Percentiles rank a stretch among this genome's conserved stretches.
These are phyloP conservation scores for Piromyces finnis DNA, from an alignment of 192 early-diverging fungal species.

Conservation along the genomic window DNA sequence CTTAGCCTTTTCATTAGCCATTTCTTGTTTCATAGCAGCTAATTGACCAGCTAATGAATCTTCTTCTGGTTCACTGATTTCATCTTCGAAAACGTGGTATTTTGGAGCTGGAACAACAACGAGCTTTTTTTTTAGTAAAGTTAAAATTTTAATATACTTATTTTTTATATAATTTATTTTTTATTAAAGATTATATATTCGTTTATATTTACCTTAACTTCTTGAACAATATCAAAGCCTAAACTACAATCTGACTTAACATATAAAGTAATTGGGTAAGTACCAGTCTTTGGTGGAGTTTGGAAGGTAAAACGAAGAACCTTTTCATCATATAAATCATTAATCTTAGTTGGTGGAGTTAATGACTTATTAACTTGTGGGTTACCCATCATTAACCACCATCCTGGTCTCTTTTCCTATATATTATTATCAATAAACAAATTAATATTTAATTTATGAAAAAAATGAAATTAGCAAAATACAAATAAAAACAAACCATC, in stretches of 20 bases:
- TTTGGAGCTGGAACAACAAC: slow-evolving; percentile 55
- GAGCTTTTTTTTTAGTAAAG: slow-evolving; percentile 7
- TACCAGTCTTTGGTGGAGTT: slow-evolving; percentile 69
- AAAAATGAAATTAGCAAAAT: too few relatives aligned
- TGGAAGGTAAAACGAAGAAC: slow-evolving; percentile 73
- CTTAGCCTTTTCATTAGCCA: neutral
- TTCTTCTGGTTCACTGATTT: slow-evolving; percentile 92
- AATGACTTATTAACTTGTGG: slow-evolving; percentile 69
- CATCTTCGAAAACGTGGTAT: slow-evolving; percentile 67
- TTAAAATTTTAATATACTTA: too few relatives aligned
- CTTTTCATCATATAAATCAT: slow-evolving; percentile 39
- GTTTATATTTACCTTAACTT: slow-evolving; percentile 41
- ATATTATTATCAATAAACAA: too few relatives aligned
- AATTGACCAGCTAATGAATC: slow-evolving; percentile 92
- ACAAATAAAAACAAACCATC: neutral
- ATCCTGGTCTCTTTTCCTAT: slow-evolving; percentile 3
- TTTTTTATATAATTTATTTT: too few relatives aligned
- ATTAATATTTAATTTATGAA: too few relatives aligned
- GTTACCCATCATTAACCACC: slow-evolving; percentile 58
- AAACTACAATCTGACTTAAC: slow-evolving; percentile 79
- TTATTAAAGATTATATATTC: too few relatives aligned
- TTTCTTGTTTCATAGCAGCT: slow-evolving; percentile 1
- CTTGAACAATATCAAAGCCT: slow-evolving; percentile 62
- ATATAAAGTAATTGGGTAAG: slow-evolving; percentile 60
- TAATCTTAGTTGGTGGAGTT: slow-evolving; percentile 53